A percentile compares a stretch with the other conserved stretches of the same genome.
phyloP scores from a whole-genome alignment of 208 protist species.

The Trypanosoma vivax region DNA sequence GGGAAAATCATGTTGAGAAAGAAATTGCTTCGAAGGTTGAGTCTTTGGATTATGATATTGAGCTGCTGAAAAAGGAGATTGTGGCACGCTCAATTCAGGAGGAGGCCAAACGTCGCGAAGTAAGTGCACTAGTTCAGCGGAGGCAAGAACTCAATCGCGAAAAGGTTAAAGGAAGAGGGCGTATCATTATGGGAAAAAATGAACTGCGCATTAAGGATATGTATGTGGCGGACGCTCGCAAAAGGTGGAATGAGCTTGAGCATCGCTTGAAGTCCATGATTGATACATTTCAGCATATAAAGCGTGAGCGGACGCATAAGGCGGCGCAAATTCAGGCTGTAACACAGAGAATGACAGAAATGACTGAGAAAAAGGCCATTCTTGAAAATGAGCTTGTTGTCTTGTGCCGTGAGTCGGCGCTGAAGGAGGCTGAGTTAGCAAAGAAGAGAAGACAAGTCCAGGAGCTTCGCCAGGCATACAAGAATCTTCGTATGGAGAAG shows the following conservation, averaged over 20 bases:
- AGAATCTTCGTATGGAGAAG: constrained; percentile 77
- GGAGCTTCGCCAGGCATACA: constrained; percentile 56
- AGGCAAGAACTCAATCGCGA: constrained; percentile 87
- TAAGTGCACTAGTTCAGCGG: constrained; percentile 52
- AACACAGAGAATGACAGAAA: constrained; percentile 90
- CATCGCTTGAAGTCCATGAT: constrained; percentile 65
- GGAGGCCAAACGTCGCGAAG: constrained; percentile 59
- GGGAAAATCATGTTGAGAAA: constrained; percentile 81
- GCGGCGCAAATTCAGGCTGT: constrained; percentile 90
- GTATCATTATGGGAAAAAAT: constrained; percentile 72
- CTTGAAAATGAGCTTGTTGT: constrained; percentile 92
- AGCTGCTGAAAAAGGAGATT: constrained; percentile 70
- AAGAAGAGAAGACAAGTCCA: constrained; percentile 79
- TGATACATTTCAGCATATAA: constrained; percentile 86
- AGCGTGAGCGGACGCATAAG: constrained; percentile 90
- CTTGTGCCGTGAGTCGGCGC: constrained; percentile 72
- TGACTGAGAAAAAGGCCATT: constrained; percentile 94
- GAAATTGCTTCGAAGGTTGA: constrained; percentile 55
- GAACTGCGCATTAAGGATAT: constrained; percentile 87
- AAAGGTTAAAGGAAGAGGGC: constrained; percentile 59
- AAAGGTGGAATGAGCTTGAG: constrained; percentile 64
- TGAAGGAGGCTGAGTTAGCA: constrained; percentile 85
- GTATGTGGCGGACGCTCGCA: constrained; percentile 52
- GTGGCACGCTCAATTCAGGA: constrained; percentile 52
- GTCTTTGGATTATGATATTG: constrained; percentile 44